Conservation (phyloP, 257 asterid genomes). For the Ballota nigra region DNA sequence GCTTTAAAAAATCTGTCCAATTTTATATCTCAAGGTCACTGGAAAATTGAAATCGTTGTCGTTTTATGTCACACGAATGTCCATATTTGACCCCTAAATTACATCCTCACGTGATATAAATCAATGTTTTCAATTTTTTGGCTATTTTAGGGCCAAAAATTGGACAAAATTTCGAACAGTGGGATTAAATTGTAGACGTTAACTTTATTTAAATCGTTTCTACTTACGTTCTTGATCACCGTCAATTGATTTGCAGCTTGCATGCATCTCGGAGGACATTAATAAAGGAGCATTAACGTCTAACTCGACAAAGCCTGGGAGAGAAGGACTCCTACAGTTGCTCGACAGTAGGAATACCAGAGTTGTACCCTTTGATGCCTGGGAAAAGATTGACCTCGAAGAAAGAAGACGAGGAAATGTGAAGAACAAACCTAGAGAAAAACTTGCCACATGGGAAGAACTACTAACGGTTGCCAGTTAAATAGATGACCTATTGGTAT, state of each 20-base stretch:
- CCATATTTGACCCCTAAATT: too few relatives aligned
- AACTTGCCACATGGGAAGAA: conserved; percentile 72
- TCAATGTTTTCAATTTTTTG: too few relatives aligned
- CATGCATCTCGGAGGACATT: conserved; percentile 70
- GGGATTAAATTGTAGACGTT: too few relatives aligned
- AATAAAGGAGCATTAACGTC: conserved; percentile 43
- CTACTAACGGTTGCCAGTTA: conserved; percentile 46
- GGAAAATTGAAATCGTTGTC: too few relatives aligned
- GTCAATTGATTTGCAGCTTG: conserved; percentile 68
- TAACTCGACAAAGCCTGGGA: conserved; percentile 56
- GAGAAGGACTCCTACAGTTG: conserved; percentile 57
- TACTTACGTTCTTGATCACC: too few relatives aligned
- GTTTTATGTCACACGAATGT: too few relatives aligned
- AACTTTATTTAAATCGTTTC: not conserved
- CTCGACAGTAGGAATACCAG: conserved; percentile 50
- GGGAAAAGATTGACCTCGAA: conserved; percentile 73
- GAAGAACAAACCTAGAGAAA: conserved; percentile 68
- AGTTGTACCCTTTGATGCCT: conserved; percentile 49
- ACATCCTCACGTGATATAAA: too few relatives aligned
- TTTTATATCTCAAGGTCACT: too few relatives aligned
- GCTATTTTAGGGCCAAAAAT: too few relatives aligned
- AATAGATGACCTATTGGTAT: not conserved
- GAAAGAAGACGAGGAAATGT: conserved; percentile 59
- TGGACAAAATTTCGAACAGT: too few relatives aligned
- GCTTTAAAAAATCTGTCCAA: not conserved